Percentiles rank a stretch among this genome's conserved stretches.
phyloP scores from a whole-genome alignment of 139 green algal species.

The Micractinium conductrix region DNA sequence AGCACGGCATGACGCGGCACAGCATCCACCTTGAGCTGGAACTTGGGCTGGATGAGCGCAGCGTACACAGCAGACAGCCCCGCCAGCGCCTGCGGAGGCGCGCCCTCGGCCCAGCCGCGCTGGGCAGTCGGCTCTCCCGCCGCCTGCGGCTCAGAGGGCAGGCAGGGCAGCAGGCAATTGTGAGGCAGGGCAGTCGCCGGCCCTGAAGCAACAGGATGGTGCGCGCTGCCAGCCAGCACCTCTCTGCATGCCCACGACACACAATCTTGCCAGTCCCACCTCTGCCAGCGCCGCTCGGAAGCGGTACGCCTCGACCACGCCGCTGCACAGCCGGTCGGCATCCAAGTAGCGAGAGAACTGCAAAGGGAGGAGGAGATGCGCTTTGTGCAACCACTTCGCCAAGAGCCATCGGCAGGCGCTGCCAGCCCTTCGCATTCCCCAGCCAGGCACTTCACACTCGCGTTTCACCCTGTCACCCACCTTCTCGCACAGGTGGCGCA shows the following conservation, averaged over 20 bases:
- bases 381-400: too few species aligned
- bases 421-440: too few species aligned
- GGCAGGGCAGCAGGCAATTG: neutral
- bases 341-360: constrained; percentile 39
- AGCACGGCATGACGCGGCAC: neutral
- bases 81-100: constrained; percentile 31
- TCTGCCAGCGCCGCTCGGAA: constrained; percentile 59
- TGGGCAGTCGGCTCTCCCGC: neutral
- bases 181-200: too few species aligned
- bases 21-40: constrained; percentile 5
- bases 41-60: constrained; percentile 47
- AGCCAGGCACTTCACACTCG: too few species aligned
- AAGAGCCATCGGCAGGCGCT: too few species aligned
- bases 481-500: constrained; percentile 38
- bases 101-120: constrained; percentile 32
- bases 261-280: neutral
- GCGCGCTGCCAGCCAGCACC: neutral
- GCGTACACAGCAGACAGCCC: constrained; percentile 59
- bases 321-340: constrained; percentile 36
- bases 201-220: neutral
- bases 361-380: neutral
- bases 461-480: too few species aligned
- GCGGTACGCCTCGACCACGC: constrained; percentile 52
- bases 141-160: neutral
- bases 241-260: neutral